Conservation (phyloP, 1,284 basidiomycete species). For the Phellopilus nigrolimitatus region DNA sequence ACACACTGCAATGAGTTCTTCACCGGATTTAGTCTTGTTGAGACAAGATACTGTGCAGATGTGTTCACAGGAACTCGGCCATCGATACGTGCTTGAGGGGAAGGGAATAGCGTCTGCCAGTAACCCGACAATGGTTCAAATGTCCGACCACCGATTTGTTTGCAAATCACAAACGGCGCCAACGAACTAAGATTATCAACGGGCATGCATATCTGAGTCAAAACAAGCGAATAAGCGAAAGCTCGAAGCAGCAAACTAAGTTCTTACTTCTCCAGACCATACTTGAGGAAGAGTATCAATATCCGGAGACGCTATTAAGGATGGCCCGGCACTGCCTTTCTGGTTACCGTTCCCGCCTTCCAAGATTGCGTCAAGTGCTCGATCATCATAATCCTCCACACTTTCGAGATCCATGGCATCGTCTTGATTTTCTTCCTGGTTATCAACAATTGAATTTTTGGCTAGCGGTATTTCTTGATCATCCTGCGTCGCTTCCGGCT, state of each 20-base stretch:
- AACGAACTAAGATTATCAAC: slow-evolving; percentile 64
- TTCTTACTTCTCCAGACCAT: slow-evolving; percentile 68
- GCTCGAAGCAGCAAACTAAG: slow-evolving; percentile 7
- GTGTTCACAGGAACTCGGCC: slow-evolving; percentile 77
- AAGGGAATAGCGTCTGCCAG: slow-evolving; percentile 73
- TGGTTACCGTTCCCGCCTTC: slow-evolving; percentile 36
- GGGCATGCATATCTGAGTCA: slow-evolving; percentile 65
- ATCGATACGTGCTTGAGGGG: slow-evolving; percentile 61
- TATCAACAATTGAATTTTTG: slow-evolving; percentile 18
- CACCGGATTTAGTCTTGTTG: slow-evolving; percentile 67
- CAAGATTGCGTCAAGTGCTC: slow-evolving; percentile 80
- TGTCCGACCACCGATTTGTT: slow-evolving; percentile 64
- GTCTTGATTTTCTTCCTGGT: slow-evolving; percentile 35
- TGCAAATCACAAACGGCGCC: slow-evolving; percentile 59
- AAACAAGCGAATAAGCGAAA: slow-evolving; percentile 7
- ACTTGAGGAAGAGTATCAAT: slow-evolving; percentile 54
- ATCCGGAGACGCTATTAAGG: slow-evolving; percentile 31
- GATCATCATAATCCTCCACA: slow-evolving; percentile 52
- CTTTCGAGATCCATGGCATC: slow-evolving; percentile 37
- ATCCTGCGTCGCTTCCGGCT: slow-evolving; percentile 20
- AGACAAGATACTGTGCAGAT: slow-evolving; percentile 70
- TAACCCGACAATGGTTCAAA: slow-evolving; percentile 51
- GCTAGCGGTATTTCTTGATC: slow-evolving; percentile 23
- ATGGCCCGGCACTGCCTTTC: slow-evolving; percentile 1
- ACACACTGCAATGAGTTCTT: slow-evolving; percentile 75